phyloP scores from a whole-genome alignment of 2,329 filamentous ascomycete genomes.

The Aspergillus fumigatus region DNA sequence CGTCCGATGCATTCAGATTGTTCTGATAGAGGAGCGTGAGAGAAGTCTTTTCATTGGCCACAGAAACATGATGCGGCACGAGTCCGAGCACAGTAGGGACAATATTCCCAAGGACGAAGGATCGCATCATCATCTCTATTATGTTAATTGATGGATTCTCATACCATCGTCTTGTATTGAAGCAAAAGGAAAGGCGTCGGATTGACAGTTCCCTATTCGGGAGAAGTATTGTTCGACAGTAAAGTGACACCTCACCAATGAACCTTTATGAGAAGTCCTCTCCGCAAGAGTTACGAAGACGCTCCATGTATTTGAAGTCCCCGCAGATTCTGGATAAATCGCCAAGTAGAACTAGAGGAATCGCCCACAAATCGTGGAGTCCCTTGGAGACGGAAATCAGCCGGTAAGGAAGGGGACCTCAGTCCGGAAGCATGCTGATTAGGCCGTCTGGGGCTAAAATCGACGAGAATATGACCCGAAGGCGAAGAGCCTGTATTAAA shows the following conservation, averaged over 20 bases:
- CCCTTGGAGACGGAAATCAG: not conserved
- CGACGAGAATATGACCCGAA: not conserved
- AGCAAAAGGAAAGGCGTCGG: not conserved
- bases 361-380: not conserved
- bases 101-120: slow-evolving; percentile 3
- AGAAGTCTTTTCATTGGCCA: slow-evolving; percentile 39
- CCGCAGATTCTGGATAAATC: not conserved
- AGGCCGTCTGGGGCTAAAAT: not conserved
- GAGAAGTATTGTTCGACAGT: not conserved
- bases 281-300: not conserved
- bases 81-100: slow-evolving; percentile 1
- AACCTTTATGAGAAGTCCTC: not conserved
- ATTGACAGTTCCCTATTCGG: not conserved
- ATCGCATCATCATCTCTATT: not conserved
- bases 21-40: slow-evolving; percentile 52
- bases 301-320: not conserved
- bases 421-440: not conserved
- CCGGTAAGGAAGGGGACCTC: not conserved
- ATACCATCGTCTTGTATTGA: not conserved
- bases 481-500: not conserved
- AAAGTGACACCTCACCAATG: not conserved
- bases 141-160: not conserved
- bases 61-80: not conserved
- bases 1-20: slow-evolving; percentile 51
- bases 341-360: not conserved